A percentile compares a stretch with the other conserved stretches of the same genome.
phyloP scores from a whole-genome alignment of 306 rosid species.

The Castanospermum australe region DNA sequence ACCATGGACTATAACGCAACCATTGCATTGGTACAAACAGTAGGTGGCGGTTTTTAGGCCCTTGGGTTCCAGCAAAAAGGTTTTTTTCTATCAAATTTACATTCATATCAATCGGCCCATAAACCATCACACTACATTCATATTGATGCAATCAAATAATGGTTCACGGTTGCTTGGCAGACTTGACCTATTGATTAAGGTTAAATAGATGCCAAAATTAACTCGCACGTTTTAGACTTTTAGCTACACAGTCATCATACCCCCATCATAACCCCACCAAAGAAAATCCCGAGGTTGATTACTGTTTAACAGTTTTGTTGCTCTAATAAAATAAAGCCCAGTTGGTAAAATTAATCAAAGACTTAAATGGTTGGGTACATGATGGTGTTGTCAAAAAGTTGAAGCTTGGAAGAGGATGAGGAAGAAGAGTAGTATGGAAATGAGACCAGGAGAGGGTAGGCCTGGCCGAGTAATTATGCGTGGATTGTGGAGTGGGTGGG shows the following conservation, averaged over 20 bases:
- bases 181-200: neutral
- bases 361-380: neutral
- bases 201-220: slow-evolving; percentile 6
- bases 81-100: neutral
- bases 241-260: neutral
- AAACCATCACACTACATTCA: slow-evolving; percentile 10
- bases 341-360: neutral
- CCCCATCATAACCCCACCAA: neutral
- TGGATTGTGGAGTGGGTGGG: slow-evolving; percentile 79
- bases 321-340: neutral
- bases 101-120: slow-evolving; percentile 32
- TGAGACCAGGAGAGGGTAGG: slow-evolving; percentile 8
- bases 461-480: slow-evolving; percentile 54
- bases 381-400: slow-evolving; percentile 13
- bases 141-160: slow-evolving; percentile 19
- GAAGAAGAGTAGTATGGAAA: neutral
- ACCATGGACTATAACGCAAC: slow-evolving; percentile 27
- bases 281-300: slow-evolving; percentile 13
- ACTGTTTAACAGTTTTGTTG: no score
- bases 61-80: slow-evolving; percentile 13
- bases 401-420: slow-evolving; percentile 13
- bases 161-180: neutral
- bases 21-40: slow-evolving; percentile 9
- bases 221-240: neutral
- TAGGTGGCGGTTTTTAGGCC: slow-evolving; percentile 17